Conservation (phyloP, 257 asterid species). For the Perilla frutescens region DNA sequence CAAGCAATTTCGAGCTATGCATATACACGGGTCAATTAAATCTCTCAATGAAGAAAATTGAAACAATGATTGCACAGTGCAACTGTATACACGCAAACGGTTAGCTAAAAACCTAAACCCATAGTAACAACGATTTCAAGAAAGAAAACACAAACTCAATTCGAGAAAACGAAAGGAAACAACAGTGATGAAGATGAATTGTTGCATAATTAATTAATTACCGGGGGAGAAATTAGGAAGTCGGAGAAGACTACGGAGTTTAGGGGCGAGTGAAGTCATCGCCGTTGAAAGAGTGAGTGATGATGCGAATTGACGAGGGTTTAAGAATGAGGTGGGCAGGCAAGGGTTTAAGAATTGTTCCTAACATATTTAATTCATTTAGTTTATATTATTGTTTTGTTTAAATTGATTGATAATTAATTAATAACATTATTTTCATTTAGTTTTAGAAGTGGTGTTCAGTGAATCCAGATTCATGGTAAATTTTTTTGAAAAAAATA, state of each 20-base stretch:
- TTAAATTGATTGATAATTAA: no score
- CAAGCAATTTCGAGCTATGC: slow-evolving; percentile 12
- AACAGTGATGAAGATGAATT: not conserved
- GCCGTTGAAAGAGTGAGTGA: not conserved
- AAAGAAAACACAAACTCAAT: not conserved
- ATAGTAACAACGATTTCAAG: not conserved
- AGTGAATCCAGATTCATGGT: no score
- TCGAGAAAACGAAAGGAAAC: not conserved
- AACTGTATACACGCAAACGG: slow-evolving; percentile 5
- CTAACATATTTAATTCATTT: no score
- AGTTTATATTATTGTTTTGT: no score
- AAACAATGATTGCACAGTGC: not conserved
- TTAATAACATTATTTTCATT: no score
- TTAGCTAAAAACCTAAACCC: slow-evolving; percentile 12
- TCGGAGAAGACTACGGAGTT: slow-evolving; percentile 46
- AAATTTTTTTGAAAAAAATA: no score
- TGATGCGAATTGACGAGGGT: slow-evolving; percentile 3
- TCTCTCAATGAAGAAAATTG: not conserved
- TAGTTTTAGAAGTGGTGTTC: no score
- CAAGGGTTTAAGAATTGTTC: slow-evolving; percentile 24
- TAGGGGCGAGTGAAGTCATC: slow-evolving; percentile 58
- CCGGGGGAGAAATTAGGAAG: slow-evolving; percentile 44
- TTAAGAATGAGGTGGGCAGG: not conserved
- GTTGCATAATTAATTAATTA: slow-evolving; percentile 14
- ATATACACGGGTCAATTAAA: not conserved